Percentiles rank a stretch among this genome's conserved stretches.
Evolutionary conservation across 441 rosid genomes (phyloP).

Genomic region (Viola pubescens): DNA sequence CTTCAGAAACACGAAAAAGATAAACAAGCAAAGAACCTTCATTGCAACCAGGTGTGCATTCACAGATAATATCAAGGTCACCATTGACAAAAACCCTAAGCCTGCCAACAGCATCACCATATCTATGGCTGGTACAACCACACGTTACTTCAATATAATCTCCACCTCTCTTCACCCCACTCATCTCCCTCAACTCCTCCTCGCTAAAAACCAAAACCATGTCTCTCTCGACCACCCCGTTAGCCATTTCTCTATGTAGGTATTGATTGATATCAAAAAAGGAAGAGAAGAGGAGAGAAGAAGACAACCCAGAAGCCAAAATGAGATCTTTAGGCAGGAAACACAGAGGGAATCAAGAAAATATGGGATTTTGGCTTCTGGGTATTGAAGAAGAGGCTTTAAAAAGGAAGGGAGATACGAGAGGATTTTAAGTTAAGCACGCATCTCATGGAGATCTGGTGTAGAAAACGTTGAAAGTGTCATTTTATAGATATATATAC

Average conservation of each 20-base stretch:
- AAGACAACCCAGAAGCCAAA: not conserved
- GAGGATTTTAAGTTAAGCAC: conserved; percentile 28
- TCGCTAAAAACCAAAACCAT: conserved; percentile 63
- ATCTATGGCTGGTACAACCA: conserved; percentile 96
- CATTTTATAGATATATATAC: conserved; percentile 17
- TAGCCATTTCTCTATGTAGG: conserved; percentile 37
- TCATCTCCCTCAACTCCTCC: conserved; percentile 81
- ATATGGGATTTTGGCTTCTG: conserved; percentile 26
- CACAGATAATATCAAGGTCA: conserved; percentile 88
- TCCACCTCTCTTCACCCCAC: conserved; percentile 59
- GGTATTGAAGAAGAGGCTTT: conserved; percentile 27
- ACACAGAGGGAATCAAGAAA: conserved; percentile 4
- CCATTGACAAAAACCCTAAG: conserved; percentile 98
- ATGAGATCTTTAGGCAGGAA: conserved; percentile 18
- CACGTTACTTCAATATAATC: conserved; percentile 90
- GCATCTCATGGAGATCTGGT: conserved; percentile 67
- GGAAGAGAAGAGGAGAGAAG: not conserved
- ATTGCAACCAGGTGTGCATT: conserved; percentile 98
- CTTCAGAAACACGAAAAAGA: conserved; percentile 5
- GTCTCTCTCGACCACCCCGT: conserved; percentile 40
- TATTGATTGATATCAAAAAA: not conserved
- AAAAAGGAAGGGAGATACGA: conserved; percentile 3
- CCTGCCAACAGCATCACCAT: conserved; percentile 97
- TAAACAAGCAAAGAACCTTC: conserved; percentile 53
- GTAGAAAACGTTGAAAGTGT: conserved; percentile 40